Percentiles rank a stretch among this genome's conserved stretches.
Evolutionary conservation across 148 eudicot species (phyloP).

Genomic region (Talinum fruticosum): DNA sequence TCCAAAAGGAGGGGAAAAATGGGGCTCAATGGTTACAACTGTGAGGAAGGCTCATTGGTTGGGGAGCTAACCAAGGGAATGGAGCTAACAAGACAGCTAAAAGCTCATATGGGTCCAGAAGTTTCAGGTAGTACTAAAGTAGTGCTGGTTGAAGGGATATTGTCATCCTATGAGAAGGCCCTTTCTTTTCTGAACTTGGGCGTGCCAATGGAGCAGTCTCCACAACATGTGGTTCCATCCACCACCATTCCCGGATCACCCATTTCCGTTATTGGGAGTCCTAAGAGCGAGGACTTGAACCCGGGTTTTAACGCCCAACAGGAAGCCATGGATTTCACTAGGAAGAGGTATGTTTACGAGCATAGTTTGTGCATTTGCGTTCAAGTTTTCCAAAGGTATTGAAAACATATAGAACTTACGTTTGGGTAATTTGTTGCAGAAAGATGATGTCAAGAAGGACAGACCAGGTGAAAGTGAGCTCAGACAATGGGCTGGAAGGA

Average conservation of each 20-base stretch:
- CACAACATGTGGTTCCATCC: conserved; percentile 27
- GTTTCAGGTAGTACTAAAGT: conserved; percentile 35
- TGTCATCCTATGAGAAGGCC: conserved; percentile 69
- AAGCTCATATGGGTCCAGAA: conserved; percentile 37
- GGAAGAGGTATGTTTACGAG: conserved; percentile 59
- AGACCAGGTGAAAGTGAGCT: conserved; percentile 50
- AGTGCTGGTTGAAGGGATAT: conserved; percentile 47
- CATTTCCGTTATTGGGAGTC: conserved; percentile 53
- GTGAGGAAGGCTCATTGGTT: conserved; percentile 36
- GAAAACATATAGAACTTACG: neutral
- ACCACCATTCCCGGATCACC: conserved; percentile 45
- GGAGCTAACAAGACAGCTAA: conserved; percentile 61
- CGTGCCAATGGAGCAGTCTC: conserved; percentile 39
- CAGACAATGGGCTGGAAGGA: conserved; percentile 61
- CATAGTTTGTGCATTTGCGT: neutral
- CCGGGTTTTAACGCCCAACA: conserved; percentile 29
- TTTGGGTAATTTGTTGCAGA: conserved; percentile 41
- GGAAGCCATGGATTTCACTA: conserved; percentile 34
- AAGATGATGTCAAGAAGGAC: conserved; percentile 68
- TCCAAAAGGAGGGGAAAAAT: neutral
- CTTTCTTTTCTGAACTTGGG: conserved; percentile 52
- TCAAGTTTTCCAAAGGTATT: neutral
- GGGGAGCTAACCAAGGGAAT: conserved; percentile 65
- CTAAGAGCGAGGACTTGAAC: conserved; percentile 46
- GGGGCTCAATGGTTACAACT: neutral